These are phyloP conservation scores for Galerina marginata DNA, from an alignment of 768 basidiomycete genomes.

Conservation along the genomic window DNA sequence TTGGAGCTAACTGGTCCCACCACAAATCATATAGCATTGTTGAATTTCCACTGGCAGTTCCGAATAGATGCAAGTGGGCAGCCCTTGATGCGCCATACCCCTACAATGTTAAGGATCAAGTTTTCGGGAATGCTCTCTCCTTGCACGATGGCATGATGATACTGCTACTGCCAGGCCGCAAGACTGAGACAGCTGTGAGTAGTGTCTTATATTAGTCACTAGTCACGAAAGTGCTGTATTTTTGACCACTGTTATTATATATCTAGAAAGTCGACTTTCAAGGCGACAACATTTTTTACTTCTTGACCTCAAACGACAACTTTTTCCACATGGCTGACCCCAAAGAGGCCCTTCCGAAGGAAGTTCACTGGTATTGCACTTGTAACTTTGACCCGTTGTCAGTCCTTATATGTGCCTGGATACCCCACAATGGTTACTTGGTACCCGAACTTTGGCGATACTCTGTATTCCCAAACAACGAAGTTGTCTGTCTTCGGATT, in stretches of 20 bases:
- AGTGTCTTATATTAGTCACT: not conserved
- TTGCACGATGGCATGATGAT: not conserved
- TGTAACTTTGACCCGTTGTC: not conserved
- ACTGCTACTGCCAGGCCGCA: not conserved
- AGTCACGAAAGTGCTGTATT: not conserved
- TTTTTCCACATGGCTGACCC: not conserved
- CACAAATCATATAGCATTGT: conserved; percentile 2
- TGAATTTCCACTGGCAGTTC: not conserved
- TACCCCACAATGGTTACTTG: not conserved
- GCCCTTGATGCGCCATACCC: conserved; percentile 4
- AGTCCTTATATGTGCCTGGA: conserved; percentile 1
- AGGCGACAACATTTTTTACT: conserved; percentile 1
- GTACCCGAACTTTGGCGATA: conserved; percentile 3
- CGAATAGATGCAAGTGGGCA: not conserved
- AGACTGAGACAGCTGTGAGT: not conserved
- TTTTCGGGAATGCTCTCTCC: not conserved
- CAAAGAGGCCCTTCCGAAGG: not conserved
- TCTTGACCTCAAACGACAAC: not conserved
- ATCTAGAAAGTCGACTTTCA: conserved; percentile 1
- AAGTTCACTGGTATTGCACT: conserved; percentile 2
- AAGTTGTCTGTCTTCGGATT: not conserved
- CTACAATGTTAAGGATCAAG: not conserved
- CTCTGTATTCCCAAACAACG: not conserved
- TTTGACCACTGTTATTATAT: too few species aligned
- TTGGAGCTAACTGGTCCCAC: not conserved